Evolutionary conservation across 1,284 basidiomycete species (phyloP).

Genomic region (Puccinia novopanici): DNA sequence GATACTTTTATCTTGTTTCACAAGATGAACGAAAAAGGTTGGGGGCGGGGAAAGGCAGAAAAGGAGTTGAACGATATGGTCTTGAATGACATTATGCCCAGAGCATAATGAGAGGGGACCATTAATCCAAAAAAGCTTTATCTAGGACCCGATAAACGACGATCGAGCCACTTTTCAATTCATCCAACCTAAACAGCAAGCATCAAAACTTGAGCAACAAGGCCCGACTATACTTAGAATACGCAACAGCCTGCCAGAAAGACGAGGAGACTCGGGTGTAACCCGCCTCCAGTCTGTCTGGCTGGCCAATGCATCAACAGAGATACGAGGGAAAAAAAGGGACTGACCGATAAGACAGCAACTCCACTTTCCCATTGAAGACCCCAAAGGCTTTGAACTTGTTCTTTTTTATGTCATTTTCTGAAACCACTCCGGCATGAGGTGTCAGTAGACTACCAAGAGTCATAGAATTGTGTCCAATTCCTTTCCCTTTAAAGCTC

Average conservation of each 20-base stretch:
- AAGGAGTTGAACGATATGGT: too few relatives aligned
- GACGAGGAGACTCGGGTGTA: background rate
- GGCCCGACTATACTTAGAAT: background rate
- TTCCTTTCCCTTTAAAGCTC: constrained; percentile 45
- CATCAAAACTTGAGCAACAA: background rate
- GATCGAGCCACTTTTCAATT: constrained; percentile 43
- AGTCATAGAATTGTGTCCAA: constrained; percentile 47
- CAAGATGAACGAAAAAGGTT: background rate
- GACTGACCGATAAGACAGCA: constrained; percentile 46
- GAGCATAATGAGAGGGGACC: background rate
- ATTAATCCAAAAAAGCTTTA: constrained; percentile 39
- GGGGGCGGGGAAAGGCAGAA: background rate
- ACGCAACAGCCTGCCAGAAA: background rate
- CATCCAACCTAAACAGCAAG: constrained; percentile 31
- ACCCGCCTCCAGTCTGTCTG: background rate
- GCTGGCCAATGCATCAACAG: background rate
- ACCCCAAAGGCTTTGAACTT: constrained; percentile 45
- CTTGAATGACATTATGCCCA: too few relatives aligned
- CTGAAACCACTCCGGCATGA: constrained; percentile 32
- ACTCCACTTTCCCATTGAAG: constrained; percentile 44
- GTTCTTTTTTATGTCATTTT: constrained; percentile 49
- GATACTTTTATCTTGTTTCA: background rate
- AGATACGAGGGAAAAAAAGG: background rate
- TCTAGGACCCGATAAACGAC: constrained; percentile 45
- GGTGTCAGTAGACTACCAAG: constrained; percentile 21